Base-by-base conservation (phyloP, 495 filamentous ascomycete genomes). In the Amniculicola lignicola region DNA sequence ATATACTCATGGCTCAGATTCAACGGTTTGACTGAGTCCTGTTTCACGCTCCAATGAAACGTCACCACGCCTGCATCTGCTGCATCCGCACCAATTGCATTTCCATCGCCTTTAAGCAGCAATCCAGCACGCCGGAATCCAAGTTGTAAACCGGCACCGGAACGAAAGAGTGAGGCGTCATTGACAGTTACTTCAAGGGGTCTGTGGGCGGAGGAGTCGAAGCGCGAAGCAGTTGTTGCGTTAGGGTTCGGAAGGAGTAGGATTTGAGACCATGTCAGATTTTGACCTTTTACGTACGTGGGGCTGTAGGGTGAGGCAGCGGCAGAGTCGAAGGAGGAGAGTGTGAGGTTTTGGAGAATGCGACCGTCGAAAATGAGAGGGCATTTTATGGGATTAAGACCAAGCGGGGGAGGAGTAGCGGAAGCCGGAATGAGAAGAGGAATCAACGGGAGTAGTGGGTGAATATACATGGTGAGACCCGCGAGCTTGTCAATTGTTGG, bases 1-100 rank as follows among this genome's bases (percentile, higher is more conserved):
- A 62, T 57, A 44, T 62, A 62, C 33, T 62, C 58, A 38, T 62
- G 58, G 4, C 25, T 51, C 14, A 62, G 19, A 46, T 62, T 62
- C 44, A 62, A 12, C 4, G 29, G 14, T 29, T 37, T 41, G 3
- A 18, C 23, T 21, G 21, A 2, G 46, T 62, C 52, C 23, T 62
- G 58, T 18, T 15, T 15, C 10, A 62, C 46, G 24, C 51, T 56
- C 58, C 58, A 62, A 24, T 62, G 58, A 28, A 62, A 62, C 11
- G 58, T 57, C 0, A 62, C 53, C 18, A 44, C 35, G 21, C 58
- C 58, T 33, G 46, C 29, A 37, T 57, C 58, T 11, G 51, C 53
- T 4, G 25, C 33, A 47, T 62, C 53, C 2, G 25, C 46, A 1
- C 51, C 51, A 2, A 15, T 46, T 11, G 15, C 31, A 24, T 60